Percentiles rank a stretch among this genome's conserved stretches.
These are phyloP conservation scores for Pseudocercospora fuligena DNA, from an alignment of 2,329 filamentous ascomycete species.

Conservation along the genomic window DNA sequence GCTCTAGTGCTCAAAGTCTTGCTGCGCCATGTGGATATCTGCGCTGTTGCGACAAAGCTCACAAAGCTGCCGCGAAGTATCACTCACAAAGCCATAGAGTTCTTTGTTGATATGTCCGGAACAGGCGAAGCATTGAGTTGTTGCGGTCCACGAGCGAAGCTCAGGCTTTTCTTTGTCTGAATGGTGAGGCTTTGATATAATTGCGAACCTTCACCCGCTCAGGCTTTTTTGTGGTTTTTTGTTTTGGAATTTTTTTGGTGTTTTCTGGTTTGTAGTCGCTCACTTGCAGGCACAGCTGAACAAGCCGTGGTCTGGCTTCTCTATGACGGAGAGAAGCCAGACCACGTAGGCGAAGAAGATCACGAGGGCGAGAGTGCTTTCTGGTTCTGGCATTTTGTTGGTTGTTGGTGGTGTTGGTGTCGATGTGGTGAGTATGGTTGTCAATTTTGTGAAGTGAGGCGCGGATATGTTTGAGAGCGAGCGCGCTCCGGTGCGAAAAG, in stretches of 20 bases:
- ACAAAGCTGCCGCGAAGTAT: background rate
- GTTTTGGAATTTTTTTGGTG: background rate
- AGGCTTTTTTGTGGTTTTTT: background rate
- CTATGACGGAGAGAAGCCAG: background rate
- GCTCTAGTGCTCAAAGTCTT: background rate
- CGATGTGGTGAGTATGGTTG: background rate
- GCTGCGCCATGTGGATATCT: background rate
- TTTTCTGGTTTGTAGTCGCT: background rate
- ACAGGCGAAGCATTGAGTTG: background rate
- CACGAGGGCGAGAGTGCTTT: background rate
- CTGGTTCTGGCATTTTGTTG: background rate
- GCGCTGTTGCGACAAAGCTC: background rate
- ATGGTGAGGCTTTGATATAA: background rate
- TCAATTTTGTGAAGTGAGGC: background rate
- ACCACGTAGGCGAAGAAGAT: background rate
- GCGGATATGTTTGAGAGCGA: background rate
- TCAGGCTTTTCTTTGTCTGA: background rate
- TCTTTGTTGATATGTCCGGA: background rate
- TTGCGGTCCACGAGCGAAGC: too few species aligned
- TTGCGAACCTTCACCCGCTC: background rate
- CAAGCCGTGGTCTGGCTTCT: background rate
- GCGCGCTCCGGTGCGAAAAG: background rate
- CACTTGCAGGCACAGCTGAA: too few species aligned
- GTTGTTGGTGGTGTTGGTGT: constrained; percentile 1
- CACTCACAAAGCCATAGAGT: background rate